Conservation (phyloP, 441 rosid species). For the Isatis lusitanica region DNA sequence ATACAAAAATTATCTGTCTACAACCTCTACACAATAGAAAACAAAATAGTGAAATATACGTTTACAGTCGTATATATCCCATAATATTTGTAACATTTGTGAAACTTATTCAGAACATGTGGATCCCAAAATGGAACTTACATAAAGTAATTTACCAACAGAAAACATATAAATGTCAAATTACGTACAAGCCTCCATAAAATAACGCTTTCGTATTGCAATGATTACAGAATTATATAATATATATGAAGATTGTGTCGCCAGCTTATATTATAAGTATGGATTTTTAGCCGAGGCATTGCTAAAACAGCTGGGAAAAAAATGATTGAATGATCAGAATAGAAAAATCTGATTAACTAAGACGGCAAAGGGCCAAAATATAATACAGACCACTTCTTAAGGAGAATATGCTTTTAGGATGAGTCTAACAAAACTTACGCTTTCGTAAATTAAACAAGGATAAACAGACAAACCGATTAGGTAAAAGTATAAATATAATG, state of each 20-base stretch:
- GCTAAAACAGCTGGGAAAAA: neutral
- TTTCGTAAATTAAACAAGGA: conserved; percentile 21
- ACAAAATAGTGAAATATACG: neutral
- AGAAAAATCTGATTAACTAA: neutral
- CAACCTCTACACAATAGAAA: neutral
- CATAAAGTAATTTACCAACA: neutral
- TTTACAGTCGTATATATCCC: neutral
- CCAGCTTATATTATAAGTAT: neutral
- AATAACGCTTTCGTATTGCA: neutral
- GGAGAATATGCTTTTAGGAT: conserved; percentile 34
- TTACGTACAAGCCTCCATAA: neutral
- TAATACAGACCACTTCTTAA: conserved; percentile 3
- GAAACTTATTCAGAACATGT: neutral
- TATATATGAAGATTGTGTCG: neutral
- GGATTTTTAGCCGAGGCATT: neutral
- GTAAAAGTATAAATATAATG: conserved; percentile 6
- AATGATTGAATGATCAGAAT: neutral
- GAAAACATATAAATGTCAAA: neutral
- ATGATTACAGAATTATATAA: neutral
- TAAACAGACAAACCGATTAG: conserved; percentile 19
- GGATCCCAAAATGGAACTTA: neutral
- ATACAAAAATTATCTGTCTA: neutral
- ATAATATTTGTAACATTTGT: neutral
- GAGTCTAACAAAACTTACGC: conserved; percentile 17
- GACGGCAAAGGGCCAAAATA: conserved; percentile 16